phyloP scores from a whole-genome alignment of 2,329 filamentous ascomycete genomes.

The Nemania sp. region DNA sequence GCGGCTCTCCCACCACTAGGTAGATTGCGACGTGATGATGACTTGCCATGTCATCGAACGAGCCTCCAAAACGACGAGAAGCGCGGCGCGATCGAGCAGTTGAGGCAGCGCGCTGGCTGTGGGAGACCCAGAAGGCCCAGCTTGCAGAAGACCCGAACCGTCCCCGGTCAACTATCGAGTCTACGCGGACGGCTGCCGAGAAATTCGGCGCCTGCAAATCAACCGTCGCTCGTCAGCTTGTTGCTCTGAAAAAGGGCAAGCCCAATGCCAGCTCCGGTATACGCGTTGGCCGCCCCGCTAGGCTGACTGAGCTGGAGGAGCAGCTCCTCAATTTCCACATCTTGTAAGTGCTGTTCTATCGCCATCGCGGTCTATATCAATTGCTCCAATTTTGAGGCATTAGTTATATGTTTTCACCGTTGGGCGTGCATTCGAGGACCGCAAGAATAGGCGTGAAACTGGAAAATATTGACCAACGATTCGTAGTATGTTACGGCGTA shows the following conservation, averaged over 20 bases:
- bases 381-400: too few species aligned
- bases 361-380: too few species aligned
- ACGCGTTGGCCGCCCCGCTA: slow-evolving; percentile 10
- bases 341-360: slow-evolving; percentile 11
- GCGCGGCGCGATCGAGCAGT: background rate
- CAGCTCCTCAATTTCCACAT: slow-evolving; percentile 20
- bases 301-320: slow-evolving; percentile 18
- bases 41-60: slow-evolving; percentile 12
- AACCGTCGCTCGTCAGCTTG: slow-evolving; percentile 17
- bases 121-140: slow-evolving; percentile 14
- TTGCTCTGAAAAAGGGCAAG: slow-evolving; percentile 15
- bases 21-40: background rate
- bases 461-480: background rate
- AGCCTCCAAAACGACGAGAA: background rate
- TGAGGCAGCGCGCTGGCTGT: slow-evolving; percentile 19
- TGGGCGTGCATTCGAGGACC: background rate
- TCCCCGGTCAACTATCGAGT: slow-evolving; percentile 13
- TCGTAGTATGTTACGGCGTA: slow-evolving; percentile 15
- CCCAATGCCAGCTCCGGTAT: background rate
- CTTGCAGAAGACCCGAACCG: slow-evolving; percentile 18
- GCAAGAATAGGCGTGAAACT: too few species aligned
- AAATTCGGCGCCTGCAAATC: slow-evolving; percentile 18
- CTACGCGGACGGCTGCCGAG: slow-evolving; percentile 11
- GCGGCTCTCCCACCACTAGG: background rate
- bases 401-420: background rate